Conservation (phyloP, 495 filamentous ascomycete genomes). For the Penicillium simplicissimum region DNA sequence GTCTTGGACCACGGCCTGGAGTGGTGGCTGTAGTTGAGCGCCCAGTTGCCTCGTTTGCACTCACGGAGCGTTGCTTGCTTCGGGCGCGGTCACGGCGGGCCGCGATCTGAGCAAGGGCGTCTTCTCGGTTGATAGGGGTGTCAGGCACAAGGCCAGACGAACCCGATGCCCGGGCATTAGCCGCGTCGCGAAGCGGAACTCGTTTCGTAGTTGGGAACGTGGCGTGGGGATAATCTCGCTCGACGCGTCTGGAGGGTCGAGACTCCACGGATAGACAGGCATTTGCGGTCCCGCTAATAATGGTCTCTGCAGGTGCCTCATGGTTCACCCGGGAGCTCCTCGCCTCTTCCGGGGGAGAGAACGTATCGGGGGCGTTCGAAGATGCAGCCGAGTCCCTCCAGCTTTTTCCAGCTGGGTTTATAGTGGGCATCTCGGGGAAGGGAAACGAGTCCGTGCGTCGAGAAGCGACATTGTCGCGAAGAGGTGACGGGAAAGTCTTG, state of each 20-base stretch:
- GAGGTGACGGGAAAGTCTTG: constrained; percentile 45
- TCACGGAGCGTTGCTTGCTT: constrained; percentile 47
- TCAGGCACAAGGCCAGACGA: constrained; percentile 34
- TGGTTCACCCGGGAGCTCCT: constrained; percentile 7
- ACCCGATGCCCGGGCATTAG: constrained; percentile 23
- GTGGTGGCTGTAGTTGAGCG: constrained; percentile 32
- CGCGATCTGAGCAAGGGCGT: constrained; percentile 53
- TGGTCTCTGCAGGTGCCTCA: constrained; percentile 1
- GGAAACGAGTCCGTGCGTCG: constrained; percentile 17
- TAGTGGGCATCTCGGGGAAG: constrained; percentile 8
- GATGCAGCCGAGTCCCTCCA: constrained; percentile 15
- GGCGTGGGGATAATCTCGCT: constrained; percentile 13
- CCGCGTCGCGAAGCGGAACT: constrained; percentile 35
- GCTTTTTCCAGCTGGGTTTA: background rate
- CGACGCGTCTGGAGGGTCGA: constrained; percentile 16
- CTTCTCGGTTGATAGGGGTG: constrained; percentile 50
- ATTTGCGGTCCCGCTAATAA: background rate
- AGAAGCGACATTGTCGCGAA: constrained; percentile 30
- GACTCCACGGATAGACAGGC: constrained; percentile 12
- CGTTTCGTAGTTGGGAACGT: constrained; percentile 32
- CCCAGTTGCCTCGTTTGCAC: constrained; percentile 38
- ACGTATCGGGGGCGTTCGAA: constrained; percentile 19
- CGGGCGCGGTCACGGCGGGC: constrained; percentile 48
- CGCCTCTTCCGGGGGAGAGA: constrained; percentile 23
- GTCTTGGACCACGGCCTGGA: constrained; percentile 31